Evolutionary conservation across 2,329 filamentous ascomycete genomes (phyloP), one percentile per base, ranked within the genome.

Genomic region (Alternaria panax): DNA sequence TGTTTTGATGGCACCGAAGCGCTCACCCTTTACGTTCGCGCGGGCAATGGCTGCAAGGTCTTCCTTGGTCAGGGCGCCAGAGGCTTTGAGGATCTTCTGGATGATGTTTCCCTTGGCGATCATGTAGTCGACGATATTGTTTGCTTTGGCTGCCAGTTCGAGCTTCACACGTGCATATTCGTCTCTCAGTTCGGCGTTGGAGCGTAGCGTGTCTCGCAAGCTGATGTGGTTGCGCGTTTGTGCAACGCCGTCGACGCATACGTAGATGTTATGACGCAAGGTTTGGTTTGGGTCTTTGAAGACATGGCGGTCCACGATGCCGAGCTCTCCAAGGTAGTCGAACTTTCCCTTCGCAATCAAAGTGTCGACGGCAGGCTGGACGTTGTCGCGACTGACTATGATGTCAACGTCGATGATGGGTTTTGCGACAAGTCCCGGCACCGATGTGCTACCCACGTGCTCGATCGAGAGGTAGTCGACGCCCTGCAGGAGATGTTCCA

Each of bases 391-490:
- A 11, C 63, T 59, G 18, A 74, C 69, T 41, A 78, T 70, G 32
- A 79, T 70, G 51, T 76, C 72, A n/a, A 79, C 63, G 62, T 80
- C 76, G 54, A 79, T 72, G 43, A 73, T 72, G n/a, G 77, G 75
- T 53, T 77, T 78, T 11, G 76, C 75, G n/a, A 65, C 67, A 4
- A 79, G 68, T 16, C 60, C 62, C 0, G 73, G 75, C 4, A 79
- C 71, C 8, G 78, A 77, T 25, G 78, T 79, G 56, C 74, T 76
- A 50, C 76, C 76, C 34, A 79, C 68, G 60, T 80, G 78, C 58
- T 79, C 72, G 59, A 79, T 78, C 25, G 66, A 67, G 12, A 71
- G 38, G 50, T 64, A 54, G 1, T 51, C 11, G 41, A 68, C 51
- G 45, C 41, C 54, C 27, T 53, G 43, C 7, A 77, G 63, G 20